Conservation (phyloP, 768 basidiomycete genomes). For the Xanthoconium purpureum region DNA sequence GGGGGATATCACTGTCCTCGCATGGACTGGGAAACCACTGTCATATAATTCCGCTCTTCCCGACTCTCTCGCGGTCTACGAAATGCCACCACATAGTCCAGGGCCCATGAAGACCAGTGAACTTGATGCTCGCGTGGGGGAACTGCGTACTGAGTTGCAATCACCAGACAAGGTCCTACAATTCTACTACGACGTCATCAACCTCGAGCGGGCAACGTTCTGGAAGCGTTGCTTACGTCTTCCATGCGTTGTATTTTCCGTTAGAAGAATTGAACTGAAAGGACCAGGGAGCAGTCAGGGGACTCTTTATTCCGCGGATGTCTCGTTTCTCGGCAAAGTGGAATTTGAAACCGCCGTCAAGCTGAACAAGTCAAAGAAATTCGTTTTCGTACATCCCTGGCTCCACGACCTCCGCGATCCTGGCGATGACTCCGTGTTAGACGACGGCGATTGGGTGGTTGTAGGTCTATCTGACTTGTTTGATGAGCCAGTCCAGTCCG, state of each 20-base stretch:
- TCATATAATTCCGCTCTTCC: slow-evolving; percentile 9
- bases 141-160: background rate
- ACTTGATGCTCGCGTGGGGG: background rate
- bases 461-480: no score
- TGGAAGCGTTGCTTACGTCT: background rate
- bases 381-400: slow-evolving; percentile 9
- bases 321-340: background rate
- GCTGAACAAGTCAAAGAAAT: background rate
- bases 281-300: background rate
- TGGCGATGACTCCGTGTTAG: background rate
- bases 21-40: slow-evolving; percentile 5
- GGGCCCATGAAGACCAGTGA: background rate
- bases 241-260: background rate
- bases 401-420: background rate
- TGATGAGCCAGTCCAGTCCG: background rate
- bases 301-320: background rate
- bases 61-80: background rate
- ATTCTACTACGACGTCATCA: background rate
- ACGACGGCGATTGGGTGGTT: background rate
- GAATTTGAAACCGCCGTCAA: background rate
- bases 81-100: background rate
- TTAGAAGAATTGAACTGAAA: background rate
- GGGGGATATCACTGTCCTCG: slow-evolving; percentile 4
- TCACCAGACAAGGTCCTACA: background rate
- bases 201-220: background rate